These are phyloP conservation scores for Bimuria novae-zelandiae DNA, from an alignment of 2,329 filamentous ascomycete genomes.

Conservation along the genomic window DNA sequence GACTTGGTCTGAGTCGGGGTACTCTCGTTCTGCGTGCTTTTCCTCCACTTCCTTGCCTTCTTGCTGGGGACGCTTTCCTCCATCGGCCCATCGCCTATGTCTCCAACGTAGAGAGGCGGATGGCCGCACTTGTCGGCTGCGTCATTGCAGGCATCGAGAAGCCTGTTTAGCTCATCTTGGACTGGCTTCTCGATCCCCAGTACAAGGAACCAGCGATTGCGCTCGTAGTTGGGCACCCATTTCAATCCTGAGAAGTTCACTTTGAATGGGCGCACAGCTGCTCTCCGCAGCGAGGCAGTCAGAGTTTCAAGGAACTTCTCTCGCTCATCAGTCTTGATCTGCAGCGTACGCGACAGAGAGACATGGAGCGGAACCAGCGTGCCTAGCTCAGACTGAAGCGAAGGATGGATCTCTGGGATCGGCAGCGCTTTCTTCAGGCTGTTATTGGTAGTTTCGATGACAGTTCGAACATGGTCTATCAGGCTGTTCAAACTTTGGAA, in stretches of 20 bases:
- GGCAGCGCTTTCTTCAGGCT: slow-evolving; percentile 27
- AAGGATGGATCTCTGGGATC: slow-evolving; percentile 60
- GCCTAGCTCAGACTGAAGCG: slow-evolving; percentile 78
- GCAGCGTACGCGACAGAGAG: slow-evolving; percentile 82
- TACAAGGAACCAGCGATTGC: slow-evolving; percentile 82
- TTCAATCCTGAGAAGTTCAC: slow-evolving; percentile 55
- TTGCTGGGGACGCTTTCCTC: slow-evolving; percentile 20
- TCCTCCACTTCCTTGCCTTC: slow-evolving; percentile 22
- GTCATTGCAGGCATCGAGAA: slow-evolving; percentile 71
- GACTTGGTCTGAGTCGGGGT: background rate
- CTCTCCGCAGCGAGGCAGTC: slow-evolving; percentile 44
- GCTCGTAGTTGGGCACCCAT: slow-evolving; percentile 70
- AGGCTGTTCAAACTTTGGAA: slow-evolving; percentile 33
- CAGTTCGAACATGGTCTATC: slow-evolving; percentile 32
- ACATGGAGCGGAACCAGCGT: slow-evolving; percentile 83
- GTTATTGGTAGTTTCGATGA: slow-evolving; percentile 24
- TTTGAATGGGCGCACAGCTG: slow-evolving; percentile 58
- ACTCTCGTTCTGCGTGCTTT: slow-evolving; percentile 12
- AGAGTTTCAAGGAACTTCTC: slow-evolving; percentile 68
- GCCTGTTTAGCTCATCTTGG: slow-evolving; percentile 46
- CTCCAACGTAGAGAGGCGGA: slow-evolving; percentile 67
- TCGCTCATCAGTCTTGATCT: slow-evolving; percentile 73
- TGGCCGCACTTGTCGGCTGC: slow-evolving; percentile 66
- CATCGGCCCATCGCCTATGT: slow-evolving; percentile 35
- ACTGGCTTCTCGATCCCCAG: slow-evolving; percentile 59